Conservation (phyloP, 208 protist species). For the Endotrypanum monterogeii region DNA sequence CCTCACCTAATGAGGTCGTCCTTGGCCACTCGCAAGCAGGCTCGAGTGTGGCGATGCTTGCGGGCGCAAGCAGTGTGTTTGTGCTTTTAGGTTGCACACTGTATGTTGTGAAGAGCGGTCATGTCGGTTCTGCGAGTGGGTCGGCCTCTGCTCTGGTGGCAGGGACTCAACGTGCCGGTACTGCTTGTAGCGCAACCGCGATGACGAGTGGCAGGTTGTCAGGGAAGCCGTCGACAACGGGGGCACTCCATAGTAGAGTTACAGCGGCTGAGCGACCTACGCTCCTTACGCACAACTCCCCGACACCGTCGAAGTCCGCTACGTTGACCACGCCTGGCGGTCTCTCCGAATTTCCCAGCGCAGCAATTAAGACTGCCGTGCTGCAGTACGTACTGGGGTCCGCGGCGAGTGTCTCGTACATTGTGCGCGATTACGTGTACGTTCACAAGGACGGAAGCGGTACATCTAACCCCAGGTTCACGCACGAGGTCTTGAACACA, state of each 20-base stretch:
- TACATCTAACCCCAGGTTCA: neutral
- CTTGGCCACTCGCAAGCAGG: slow-evolving; percentile 30
- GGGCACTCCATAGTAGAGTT: neutral
- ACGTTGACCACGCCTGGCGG: neutral
- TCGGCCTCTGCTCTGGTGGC: neutral
- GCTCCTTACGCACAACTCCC: neutral
- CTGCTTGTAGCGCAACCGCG: neutral
- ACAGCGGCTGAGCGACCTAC: neutral
- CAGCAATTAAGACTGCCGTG: slow-evolving; percentile 13
- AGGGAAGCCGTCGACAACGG: neutral
- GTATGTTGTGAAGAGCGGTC: slow-evolving; percentile 19
- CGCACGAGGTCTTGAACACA: slow-evolving; percentile 17
- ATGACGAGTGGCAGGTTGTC: neutral
- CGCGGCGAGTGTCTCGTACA: neutral
- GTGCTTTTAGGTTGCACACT: slow-evolving; percentile 41
- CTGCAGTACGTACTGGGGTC: slow-evolving; percentile 15
- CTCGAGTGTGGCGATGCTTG: slow-evolving; percentile 25
- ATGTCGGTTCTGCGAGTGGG: neutral
- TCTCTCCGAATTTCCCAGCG: neutral
- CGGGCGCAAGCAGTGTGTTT: slow-evolving; percentile 19
- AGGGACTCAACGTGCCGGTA: neutral
- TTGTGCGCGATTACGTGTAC: slow-evolving; percentile 34
- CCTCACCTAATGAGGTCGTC: slow-evolving; percentile 13
- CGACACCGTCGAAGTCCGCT: neutral
- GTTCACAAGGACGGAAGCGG: slow-evolving; percentile 11